Conservation (phyloP, 495 filamentous ascomycete species). For the Geoglossum glabrum region DNA sequence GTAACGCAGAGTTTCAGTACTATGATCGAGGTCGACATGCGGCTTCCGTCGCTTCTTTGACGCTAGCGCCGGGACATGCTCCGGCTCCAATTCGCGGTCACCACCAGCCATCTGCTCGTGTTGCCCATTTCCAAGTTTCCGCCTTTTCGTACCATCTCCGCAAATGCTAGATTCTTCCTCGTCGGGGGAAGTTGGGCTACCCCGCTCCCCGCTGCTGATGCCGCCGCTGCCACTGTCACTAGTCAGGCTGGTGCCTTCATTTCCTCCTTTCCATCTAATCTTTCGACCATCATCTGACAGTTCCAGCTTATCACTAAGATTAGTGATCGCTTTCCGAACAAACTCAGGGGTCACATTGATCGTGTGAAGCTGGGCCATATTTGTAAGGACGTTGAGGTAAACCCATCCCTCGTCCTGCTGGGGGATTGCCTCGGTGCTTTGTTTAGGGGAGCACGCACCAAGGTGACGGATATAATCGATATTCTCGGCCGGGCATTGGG, state of each 20-base stretch:
- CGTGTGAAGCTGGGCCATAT: slow-evolving; percentile 63
- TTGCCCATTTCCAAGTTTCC: neutral
- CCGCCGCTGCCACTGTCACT: neutral
- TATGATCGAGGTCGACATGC: neutral
- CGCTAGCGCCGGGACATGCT: neutral
- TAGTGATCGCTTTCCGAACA: slow-evolving; percentile 42
- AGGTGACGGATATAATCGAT: slow-evolving; percentile 56
- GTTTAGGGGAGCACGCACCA: slow-evolving; percentile 31
- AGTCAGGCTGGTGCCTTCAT: slow-evolving; percentile 30
- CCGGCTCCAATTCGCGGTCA: slow-evolving; percentile 14
- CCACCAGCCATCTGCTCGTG: neutral
- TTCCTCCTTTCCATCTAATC: slow-evolving; percentile 52
- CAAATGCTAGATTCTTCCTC: neutral
- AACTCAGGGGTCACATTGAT: slow-evolving; percentile 56
- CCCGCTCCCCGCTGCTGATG: neutral
- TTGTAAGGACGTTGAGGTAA: slow-evolving; percentile 61
- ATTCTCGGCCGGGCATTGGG: slow-evolving; percentile 48
- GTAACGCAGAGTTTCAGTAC: neutral
- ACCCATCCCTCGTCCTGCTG: slow-evolving; percentile 43
- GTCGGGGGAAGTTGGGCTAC: neutral
- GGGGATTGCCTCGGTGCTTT: slow-evolving; percentile 10
- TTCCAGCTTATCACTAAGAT: slow-evolving; percentile 48
- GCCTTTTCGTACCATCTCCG: neutral
- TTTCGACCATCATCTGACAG: slow-evolving; percentile 52
- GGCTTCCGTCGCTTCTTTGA: neutral